These are phyloP conservation scores for Pseudogymnoascus sp. DNA, from an alignment of 2,329 filamentous ascomycete species.

Conservation along the genomic window DNA sequence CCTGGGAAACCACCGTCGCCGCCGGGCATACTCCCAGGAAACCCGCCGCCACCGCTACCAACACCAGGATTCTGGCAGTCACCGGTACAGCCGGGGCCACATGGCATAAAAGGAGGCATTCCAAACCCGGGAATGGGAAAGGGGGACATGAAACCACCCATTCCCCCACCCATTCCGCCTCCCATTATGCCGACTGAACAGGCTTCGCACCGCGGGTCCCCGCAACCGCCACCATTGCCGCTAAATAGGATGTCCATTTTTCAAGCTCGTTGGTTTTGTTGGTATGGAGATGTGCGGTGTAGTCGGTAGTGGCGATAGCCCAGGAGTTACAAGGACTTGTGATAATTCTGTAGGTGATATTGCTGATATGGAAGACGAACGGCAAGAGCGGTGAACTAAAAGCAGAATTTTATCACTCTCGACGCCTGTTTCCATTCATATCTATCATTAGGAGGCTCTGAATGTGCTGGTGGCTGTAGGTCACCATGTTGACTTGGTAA, in stretches of 20 bases:
- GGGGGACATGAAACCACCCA: background rate
- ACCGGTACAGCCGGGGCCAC: background rate
- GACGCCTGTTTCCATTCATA: background rate
- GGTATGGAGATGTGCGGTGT: background rate
- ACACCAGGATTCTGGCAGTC: background rate
- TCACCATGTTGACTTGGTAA: background rate
- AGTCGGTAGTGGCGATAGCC: background rate
- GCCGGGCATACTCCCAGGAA: background rate
- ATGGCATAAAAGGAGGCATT: slow-evolving; percentile 1
- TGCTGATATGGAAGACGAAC: background rate
- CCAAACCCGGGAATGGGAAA: background rate
- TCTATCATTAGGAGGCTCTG: background rate
- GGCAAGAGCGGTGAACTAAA: background rate
- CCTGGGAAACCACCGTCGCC: background rate
- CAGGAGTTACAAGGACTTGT: background rate
- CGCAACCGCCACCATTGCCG: background rate
- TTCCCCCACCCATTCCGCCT: background rate
- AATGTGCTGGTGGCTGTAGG: background rate
- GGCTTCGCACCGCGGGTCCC: background rate
- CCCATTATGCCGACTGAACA: background rate
- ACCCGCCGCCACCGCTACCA: background rate
- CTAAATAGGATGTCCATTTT: background rate
- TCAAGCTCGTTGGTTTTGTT: background rate
- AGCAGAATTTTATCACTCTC: background rate
- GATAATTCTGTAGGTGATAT: background rate